These are phyloP conservation scores for Ilyonectria destructans DNA, from an alignment of 2,329 filamentous ascomycete genomes.

Conservation along the genomic window DNA sequence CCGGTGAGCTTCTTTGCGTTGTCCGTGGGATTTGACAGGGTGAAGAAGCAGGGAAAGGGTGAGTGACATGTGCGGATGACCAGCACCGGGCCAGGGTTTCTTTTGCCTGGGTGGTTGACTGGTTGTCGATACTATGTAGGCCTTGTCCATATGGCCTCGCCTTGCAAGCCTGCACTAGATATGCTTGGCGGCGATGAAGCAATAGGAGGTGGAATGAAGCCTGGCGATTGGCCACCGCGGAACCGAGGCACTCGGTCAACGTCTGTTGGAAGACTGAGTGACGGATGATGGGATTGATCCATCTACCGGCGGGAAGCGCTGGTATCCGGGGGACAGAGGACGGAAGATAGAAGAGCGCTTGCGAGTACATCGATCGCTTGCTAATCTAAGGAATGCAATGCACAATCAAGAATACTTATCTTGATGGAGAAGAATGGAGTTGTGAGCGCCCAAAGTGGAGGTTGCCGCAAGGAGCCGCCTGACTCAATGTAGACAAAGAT, in stretches of 20 bases:
- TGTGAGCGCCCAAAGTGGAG: neutral
- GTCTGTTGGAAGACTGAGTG: neutral
- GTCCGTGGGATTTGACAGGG: conserved; percentile 32
- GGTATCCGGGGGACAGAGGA: neutral
- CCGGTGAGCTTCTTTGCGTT: conserved; percentile 33
- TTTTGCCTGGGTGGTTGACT: conserved; percentile 3
- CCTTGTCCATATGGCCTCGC: conserved; percentile 2
- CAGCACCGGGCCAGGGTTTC: conserved; percentile 21
- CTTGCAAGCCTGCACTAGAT: conserved; percentile 5
- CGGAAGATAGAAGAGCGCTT: neutral
- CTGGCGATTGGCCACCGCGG: neutral
- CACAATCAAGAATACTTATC: neutral
- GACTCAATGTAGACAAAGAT: neutral
- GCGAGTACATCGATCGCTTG: neutral
- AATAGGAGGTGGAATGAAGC: neutral
- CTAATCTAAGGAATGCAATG: neutral
- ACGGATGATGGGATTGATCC: neutral
- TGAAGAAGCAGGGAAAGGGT: conserved; percentile 19
- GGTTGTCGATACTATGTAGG: neutral
- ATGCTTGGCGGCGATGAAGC: conserved; percentile 1
- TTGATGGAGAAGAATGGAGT: neutral
- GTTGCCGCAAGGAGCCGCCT: neutral
- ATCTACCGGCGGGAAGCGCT: neutral
- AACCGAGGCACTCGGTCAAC: neutral
- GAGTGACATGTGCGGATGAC: conserved; percentile 23